Evolutionary conservation across 2,329 filamentous ascomycete genomes (phyloP), one percentile per base, ranked within the genome.

Genomic region (Aspergillus aculeatus): DNA sequence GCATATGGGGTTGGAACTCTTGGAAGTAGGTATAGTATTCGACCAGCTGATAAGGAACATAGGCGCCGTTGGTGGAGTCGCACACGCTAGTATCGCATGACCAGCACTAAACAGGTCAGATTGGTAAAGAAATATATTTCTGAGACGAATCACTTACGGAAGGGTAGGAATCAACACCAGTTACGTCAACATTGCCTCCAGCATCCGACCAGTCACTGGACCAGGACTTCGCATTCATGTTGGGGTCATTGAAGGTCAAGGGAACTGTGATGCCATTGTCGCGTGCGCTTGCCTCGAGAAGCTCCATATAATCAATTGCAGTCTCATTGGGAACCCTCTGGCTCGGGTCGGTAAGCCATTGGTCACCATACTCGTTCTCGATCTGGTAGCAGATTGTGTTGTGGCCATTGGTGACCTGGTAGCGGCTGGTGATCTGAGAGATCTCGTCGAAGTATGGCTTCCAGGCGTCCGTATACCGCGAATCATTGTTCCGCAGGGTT

Each of bases 71-170:
- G 0, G 83, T 85, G 2, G 82, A 81, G 1, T 81, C 84, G 66
- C 86, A 88, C 59, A 86, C 84, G 31, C 79, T 81, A 9, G 87
- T 72, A 58, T 88, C 85, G 69, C 86, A 89, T 56, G 82, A 86
- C 85, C 85, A 88, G 75, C 86, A 88, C 71, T 72, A 80, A 82
- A 56, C 84, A 84, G 60, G 78, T 81, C 66, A 86, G 84, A 2
- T 83, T 80, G 31, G 31, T 19, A 44, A 19, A 2, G 6, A 7
- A 3, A 44, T 6, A 26, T 14, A 5, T 38, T 29, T 11, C 31
- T 9, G 21, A 32, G 12, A 19, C 26, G 53, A 75, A 78, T 23
- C 82, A 78, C 67, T 86, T 82, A 53, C 86, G 80, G 61, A 86
- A 82, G 9, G 71, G 51, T 73, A 73, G 4, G 70, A 72, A 32